phyloP scores from a whole-genome alignment of 148 eudicot genomes.

The Bassia scoparia region DNA sequence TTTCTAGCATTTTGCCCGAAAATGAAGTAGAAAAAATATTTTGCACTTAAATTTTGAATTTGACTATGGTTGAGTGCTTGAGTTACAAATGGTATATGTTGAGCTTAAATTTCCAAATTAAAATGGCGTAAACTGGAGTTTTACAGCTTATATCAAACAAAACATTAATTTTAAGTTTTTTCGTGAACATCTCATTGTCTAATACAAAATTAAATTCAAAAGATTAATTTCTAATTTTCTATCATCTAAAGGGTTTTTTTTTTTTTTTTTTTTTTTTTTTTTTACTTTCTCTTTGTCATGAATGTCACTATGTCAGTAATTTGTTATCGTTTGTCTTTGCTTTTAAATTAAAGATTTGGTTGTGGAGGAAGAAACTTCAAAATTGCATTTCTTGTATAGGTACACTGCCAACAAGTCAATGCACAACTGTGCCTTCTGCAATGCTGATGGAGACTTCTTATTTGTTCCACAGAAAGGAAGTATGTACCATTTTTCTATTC shows the following conservation, averaged over 20 bases:
- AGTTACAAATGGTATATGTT: not conserved
- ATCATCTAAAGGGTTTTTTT: not conserved
- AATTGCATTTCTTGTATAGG: constrained; percentile 39
- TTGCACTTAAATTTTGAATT: not conserved
- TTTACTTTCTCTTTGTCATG: not conserved
- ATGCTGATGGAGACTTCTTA: constrained; percentile 97
- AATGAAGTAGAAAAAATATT: not conserved
- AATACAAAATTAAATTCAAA: not conserved
- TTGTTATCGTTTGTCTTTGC: not conserved
- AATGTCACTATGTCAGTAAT: too few relatives aligned
- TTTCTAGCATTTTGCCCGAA: not conserved
- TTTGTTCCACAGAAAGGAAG: constrained; percentile 96
- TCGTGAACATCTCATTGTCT: not conserved
- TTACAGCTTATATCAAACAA: not conserved
- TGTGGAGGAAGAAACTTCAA: constrained; percentile 1
- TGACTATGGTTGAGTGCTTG: not conserved
- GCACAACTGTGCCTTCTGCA: constrained; percentile 87
- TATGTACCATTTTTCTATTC: constrained; percentile 24
- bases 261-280: too few relatives aligned
- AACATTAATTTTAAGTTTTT: not conserved
- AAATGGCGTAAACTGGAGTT: not conserved
- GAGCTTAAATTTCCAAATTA: not conserved
- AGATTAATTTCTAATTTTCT: not conserved
- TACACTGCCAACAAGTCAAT: constrained; percentile 88
- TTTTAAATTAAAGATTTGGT: not conserved